These are phyloP conservation scores for Penicillium diatomitis DNA, from an alignment of 495 filamentous ascomycete genomes.

Conservation along the genomic window DNA sequence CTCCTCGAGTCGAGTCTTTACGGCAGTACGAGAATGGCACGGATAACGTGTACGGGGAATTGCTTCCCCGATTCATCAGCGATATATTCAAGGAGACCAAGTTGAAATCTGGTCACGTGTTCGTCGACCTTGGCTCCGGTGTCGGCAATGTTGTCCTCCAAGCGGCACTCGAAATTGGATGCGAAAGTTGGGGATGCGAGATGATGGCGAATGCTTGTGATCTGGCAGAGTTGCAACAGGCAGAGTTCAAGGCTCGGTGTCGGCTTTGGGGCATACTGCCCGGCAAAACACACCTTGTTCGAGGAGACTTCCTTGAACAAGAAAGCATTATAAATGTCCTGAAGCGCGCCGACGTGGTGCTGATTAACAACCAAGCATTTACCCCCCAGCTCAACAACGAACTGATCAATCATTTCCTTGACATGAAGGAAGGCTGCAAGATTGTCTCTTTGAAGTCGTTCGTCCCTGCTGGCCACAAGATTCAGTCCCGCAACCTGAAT, in stretches of 20 bases:
- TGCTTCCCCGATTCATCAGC: slow-evolving; percentile 74
- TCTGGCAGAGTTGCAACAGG: slow-evolving; percentile 74
- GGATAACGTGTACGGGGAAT: slow-evolving; percentile 90
- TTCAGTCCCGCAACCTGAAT: slow-evolving; percentile 58
- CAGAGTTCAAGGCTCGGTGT: slow-evolving; percentile 77
- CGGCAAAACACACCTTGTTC: slow-evolving; percentile 70
- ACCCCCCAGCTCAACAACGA: slow-evolving; percentile 75
- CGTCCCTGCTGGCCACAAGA: slow-evolving; percentile 60
- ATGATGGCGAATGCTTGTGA: slow-evolving; percentile 83
- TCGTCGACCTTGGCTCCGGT: slow-evolving; percentile 90
- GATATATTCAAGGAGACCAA: slow-evolving; percentile 69
- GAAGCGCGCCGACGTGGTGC: slow-evolving; percentile 77
- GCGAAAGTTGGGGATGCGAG: slow-evolving; percentile 93
- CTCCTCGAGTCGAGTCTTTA: slow-evolving; percentile 72
- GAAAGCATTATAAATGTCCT: slow-evolving; percentile 60
- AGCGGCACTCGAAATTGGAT: slow-evolving; percentile 86
- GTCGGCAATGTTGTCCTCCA: slow-evolving; percentile 94
- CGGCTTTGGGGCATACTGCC: slow-evolving; percentile 79
- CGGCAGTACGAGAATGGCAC: slow-evolving; percentile 77
- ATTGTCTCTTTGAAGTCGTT: slow-evolving; percentile 82
- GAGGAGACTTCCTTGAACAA: slow-evolving; percentile 76
- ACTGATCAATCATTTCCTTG: slow-evolving; percentile 83
- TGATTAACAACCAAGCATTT: slow-evolving; percentile 97
- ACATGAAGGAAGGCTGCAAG: slow-evolving; percentile 84
- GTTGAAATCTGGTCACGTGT: slow-evolving; percentile 70